These are phyloP conservation scores for Fusarium sp. DNA, from an alignment of 2,329 filamentous ascomycete genomes.

Conservation along the genomic window DNA sequence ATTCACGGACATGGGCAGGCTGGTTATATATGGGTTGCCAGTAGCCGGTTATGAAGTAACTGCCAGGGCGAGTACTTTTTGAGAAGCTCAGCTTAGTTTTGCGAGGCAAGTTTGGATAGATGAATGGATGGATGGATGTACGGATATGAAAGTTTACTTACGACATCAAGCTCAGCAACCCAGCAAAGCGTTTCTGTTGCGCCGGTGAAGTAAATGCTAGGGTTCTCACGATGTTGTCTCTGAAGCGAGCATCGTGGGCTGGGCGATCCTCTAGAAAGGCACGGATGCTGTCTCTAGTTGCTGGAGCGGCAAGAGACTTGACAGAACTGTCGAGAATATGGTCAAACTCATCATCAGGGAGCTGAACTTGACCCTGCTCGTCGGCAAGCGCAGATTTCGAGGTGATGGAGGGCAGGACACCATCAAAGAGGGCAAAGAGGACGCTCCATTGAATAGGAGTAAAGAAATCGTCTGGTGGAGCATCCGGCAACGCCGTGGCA, in stretches of 20 bases:
- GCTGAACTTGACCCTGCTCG: conserved; percentile 52
- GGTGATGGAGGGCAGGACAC: conserved; percentile 67
- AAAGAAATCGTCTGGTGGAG: conserved; percentile 51
- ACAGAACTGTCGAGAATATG: conserved; percentile 53
- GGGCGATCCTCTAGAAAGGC: conserved; percentile 63
- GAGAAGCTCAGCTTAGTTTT: background rate
- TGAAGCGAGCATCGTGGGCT: conserved; percentile 62
- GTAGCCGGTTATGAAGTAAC: conserved; percentile 73
- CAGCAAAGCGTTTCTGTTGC: conserved; percentile 50
- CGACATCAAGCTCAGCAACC: conserved; percentile 54
- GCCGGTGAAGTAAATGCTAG: conserved; percentile 50
- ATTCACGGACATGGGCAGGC: conserved; percentile 66
- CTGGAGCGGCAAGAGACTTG: conserved; percentile 50
- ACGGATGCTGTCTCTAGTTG: conserved; percentile 56
- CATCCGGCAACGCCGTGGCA: conserved; percentile 40
- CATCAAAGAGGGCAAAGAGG: conserved; percentile 64
- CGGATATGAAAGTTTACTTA: conserved; percentile 47
- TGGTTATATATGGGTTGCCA: conserved; percentile 69
- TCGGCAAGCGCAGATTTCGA: conserved; percentile 52
- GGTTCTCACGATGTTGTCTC: conserved; percentile 57
- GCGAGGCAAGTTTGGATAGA: too few species aligned
- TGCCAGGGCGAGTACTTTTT: conserved; percentile 67
- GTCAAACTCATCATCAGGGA: conserved; percentile 62
- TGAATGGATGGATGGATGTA: background rate
- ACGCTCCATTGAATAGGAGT: conserved; percentile 62